Evolutionary conservation across 1,284 basidiomycete genomes (phyloP).

Genomic region (Malassezia restricta): DNA sequence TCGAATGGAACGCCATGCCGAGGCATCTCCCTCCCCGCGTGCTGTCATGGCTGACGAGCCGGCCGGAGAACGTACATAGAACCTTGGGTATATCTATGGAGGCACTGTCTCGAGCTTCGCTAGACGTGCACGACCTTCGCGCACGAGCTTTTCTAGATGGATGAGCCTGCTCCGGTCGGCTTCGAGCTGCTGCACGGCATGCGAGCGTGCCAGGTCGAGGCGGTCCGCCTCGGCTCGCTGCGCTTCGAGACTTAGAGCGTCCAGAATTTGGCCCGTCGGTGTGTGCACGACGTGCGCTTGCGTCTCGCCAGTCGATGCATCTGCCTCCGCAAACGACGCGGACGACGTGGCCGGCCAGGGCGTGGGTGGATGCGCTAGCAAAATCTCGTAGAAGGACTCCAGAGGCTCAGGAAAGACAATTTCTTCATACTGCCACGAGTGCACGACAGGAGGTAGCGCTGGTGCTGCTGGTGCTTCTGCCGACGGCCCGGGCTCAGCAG

Average conservation of each 20-base stretch:
- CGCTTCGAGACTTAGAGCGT: conserved; percentile 66
- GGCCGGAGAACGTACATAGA: too few species aligned
- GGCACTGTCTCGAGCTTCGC: conserved; percentile 1
- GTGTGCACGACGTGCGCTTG: conserved; percentile 39
- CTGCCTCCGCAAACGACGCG: conserved; percentile 23
- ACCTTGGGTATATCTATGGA: too few species aligned
- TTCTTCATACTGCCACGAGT: conserved; percentile 99
- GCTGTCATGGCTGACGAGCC: too few species aligned
- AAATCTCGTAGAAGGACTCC: conserved; percentile 69
- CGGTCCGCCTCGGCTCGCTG: conserved; percentile 64
- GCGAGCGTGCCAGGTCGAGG: conserved; percentile 63
- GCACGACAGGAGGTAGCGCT: conserved; percentile 47
- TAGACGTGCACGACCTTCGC: conserved; percentile 18
- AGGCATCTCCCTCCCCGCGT: too few species aligned
- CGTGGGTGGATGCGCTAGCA: conserved; percentile 71
- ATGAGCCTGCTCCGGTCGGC: conserved; percentile 38
- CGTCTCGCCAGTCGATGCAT: conserved; percentile 16
- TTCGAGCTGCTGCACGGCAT: conserved; percentile 50
- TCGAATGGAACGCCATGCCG: too few species aligned
- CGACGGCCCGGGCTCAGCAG: conserved; percentile 1
- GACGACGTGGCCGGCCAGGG: conserved; percentile 48
- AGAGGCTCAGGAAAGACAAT: conserved; percentile 92
- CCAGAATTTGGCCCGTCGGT: conserved; percentile 34
- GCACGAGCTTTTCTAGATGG: conserved; percentile 37
- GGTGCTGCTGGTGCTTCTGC: neutral